Evolutionary conservation across 2,329 filamentous ascomycete genomes (phyloP).

Genomic region (Trichophyton mentagrophytes): DNA sequence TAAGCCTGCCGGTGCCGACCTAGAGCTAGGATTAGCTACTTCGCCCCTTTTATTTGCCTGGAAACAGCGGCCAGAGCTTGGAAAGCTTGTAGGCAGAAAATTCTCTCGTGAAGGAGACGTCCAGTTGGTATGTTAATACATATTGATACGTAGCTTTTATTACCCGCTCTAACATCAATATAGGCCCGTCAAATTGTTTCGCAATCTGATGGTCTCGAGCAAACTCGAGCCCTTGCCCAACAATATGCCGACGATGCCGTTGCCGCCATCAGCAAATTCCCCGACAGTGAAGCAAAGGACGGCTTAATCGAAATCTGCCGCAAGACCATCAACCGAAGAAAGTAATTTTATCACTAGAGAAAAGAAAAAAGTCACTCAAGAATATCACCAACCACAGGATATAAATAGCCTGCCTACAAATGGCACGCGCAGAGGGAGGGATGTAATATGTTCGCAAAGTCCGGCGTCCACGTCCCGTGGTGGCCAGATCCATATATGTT

Average conservation of each 20-base stretch:
- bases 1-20: slow-evolving; percentile 86
- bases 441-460: neutral
- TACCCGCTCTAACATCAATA: neutral
- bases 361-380: neutral
- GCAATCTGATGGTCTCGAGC: slow-evolving; percentile 74
- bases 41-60: slow-evolving; percentile 91
- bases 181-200: slow-evolving; percentile 80
- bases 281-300: slow-evolving; percentile 86
- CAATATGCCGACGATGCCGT: slow-evolving; percentile 85
- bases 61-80: slow-evolving; percentile 75
- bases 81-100: slow-evolving; percentile 79
- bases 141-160: neutral
- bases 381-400: neutral
- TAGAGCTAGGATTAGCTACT: slow-evolving; percentile 86
- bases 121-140: slow-evolving; percentile 49
- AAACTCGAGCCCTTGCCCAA: slow-evolving; percentile 79
- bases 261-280: slow-evolving; percentile 68
- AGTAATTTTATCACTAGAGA: slow-evolving; percentile 41
- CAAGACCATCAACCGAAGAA: slow-evolving; percentile 79
- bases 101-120: slow-evolving; percentile 78
- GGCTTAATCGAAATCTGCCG: slow-evolving; percentile 87
- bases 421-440: neutral
- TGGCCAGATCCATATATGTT: neutral
- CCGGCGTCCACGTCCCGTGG: neutral
- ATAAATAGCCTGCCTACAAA: neutral